Evolutionary conservation across 768 basidiomycete genomes (phyloP).

Genomic region (Suillus paluster): DNA sequence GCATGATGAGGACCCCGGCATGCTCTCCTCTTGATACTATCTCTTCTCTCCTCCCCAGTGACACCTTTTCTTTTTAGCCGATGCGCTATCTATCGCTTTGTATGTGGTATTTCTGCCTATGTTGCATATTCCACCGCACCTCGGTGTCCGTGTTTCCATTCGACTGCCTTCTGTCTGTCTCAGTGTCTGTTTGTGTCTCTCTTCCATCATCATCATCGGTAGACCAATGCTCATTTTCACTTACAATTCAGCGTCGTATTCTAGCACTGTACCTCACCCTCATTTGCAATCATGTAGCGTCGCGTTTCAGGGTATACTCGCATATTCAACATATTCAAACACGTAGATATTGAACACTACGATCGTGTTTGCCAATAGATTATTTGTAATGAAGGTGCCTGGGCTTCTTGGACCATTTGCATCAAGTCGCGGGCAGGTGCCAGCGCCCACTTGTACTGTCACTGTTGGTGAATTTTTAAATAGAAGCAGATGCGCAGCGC

Average conservation of each 20-base stretch:
- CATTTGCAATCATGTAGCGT: constrained; percentile 11
- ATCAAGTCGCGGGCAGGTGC: background rate
- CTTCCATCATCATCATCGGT: constrained; percentile 9
- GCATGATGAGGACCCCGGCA: constrained; percentile 69
- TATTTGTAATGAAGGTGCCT: background rate
- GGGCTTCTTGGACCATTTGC: background rate
- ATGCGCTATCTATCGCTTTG: constrained; percentile 8
- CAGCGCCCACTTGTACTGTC: too few species aligned
- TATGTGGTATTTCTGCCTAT: constrained; percentile 5
- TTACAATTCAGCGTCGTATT: constrained; percentile 11
- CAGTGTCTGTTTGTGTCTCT: background rate
- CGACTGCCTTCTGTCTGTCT: background rate
- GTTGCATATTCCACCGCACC: background rate
- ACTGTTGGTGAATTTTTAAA: too few species aligned
- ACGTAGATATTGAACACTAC: constrained; percentile 1
- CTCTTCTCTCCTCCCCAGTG: background rate
- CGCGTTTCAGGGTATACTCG: constrained; percentile 9
- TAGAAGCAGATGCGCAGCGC: background rate
- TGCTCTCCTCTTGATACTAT: constrained; percentile 65
- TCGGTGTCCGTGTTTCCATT: background rate
- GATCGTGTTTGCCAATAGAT: background rate
- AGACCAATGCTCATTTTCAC: constrained; percentile 16
- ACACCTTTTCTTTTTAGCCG: constrained; percentile 1
- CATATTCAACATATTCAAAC: constrained; percentile 7
- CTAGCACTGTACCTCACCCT: constrained; percentile 15